Base-by-base conservation (phyloP, 2,329 filamentous ascomycete genomes). In the Colletotrichum truncatum region DNA sequence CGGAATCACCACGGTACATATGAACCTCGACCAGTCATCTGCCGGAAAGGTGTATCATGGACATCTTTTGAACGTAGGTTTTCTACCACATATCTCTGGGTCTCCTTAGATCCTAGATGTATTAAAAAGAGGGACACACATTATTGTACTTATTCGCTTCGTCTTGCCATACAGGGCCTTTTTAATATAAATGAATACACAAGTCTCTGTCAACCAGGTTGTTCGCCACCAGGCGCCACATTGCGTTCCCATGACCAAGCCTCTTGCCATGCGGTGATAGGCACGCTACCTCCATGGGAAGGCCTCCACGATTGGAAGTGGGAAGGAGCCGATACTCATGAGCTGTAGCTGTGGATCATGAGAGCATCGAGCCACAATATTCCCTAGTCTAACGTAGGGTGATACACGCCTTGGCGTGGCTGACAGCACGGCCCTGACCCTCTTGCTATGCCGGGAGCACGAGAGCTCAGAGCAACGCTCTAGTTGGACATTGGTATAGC, bases 91-190 rank as follows among this genome's bases (percentile, higher is more conserved):
- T 73, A 70, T 62, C 69, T 68, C 67, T 67, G 65, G 52, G 57
- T 64, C 56, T 71, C 60, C 69, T 70, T 68, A 66, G 71, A 68
- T 62, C 54, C 71, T 69, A 48, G 69, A 54, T 67, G 65, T 72
- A 70, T 64, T 58, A 58, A 55, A 55, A 51, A 49, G 69, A 64
- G 59, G 68, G 64, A 26, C 32, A 57, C 60, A 63, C 30, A 21
- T 69, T 74, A 73, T 73, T 73, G 70, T 52, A 75, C 76, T 71
- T 70, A 71, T 76, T 80, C 79, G 79, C 80, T 81, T 81, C 74
- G 67, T 67, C 71, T 75, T 81, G 76, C 78, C 77, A 48, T 48
- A 77, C 79, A 59, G 57, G 73, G 78, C 52, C 41, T 62, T 51
- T 68, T 55, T 52, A 58, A 53, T 60, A 48, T 36, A 32, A 53